Evolutionary conservation across 2,329 filamentous ascomycete genomes (phyloP), one percentile per base, ranked within the genome.

Genomic region (Leptographium procerum): DNA sequence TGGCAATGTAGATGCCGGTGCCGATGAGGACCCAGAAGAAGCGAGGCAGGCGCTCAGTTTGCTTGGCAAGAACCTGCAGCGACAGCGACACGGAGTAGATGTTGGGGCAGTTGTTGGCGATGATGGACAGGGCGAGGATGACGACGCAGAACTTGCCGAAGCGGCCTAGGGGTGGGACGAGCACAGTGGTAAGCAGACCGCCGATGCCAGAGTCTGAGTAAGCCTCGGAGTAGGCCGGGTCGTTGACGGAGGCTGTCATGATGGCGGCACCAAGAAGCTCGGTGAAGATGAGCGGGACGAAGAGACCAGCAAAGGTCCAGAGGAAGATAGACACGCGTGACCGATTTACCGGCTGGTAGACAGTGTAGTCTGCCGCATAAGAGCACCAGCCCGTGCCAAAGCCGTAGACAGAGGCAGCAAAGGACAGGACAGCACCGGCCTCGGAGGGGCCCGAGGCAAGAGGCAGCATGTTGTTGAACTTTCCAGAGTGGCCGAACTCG

Each of bases 251-350:
- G 2, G 86, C 85, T 14, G 84, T 86, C 68, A 81, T 83, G 65
- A 91, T 70, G 14, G 87, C 87, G 3, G 87, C 81, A 28, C 86
- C 88, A 3, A 91, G 79, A 67, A 89, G 82, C 71, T 90, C 79
- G 2, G 83, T 86, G 72, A 92, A 91, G 61, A 87, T 74, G 1
- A 92, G 79, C 1, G 87, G 84, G 62, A 88, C 72, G 62, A 87
- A 80, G 16, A 94, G 75, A 11, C 89, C 89, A 28, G 74, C 68
- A 69, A 84, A 88, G 33, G 87, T 88, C 67, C 83, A 84, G 60
- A 81, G 65, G 70, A 91, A 92, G 61, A 91, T 76, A 61, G 83
- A 83, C 48, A 69, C 69, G 26, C 82, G 78, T 33, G 57, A 70
- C 19, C 70, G 73, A 43, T 68, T 66, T 11, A 74, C 75, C 45